Evolutionary conservation across 345 rosid species (phyloP).

Genomic region (Salix exigua): DNA sequence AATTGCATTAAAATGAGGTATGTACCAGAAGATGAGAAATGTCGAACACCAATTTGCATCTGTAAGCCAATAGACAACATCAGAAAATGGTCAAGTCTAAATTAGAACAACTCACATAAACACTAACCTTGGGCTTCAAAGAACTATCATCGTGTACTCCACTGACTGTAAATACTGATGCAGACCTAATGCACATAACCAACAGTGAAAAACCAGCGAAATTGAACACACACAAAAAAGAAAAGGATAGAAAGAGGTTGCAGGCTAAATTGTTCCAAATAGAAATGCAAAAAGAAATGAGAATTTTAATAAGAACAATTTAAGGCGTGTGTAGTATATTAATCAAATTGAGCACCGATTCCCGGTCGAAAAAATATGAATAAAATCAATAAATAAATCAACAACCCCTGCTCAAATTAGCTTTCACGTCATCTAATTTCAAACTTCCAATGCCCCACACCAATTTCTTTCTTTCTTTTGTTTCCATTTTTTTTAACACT

Average conservation of each 20-base stretch:
- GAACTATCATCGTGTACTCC: conserved; percentile 37
- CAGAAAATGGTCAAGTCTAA: conserved; percentile 14
- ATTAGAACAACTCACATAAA: conserved; percentile 1
- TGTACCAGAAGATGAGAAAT: conserved; percentile 78
- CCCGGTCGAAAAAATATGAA: background rate
- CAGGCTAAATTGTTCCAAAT: conserved; percentile 3
- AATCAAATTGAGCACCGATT: background rate
- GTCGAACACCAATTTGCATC: conserved; percentile 56
- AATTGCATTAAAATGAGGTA: conserved; percentile 14
- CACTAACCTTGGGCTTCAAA: conserved; percentile 50
- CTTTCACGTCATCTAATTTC: no score
- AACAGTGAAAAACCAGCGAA: conserved; percentile 6
- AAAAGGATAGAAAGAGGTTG: background rate
- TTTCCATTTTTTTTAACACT: no score
- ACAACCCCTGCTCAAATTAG: background rate
- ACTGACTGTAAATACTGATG: conserved; percentile 27
- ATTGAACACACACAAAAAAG: background rate
- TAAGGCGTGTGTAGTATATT: background rate
- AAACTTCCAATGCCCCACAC: no score
- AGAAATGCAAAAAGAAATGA: background rate
- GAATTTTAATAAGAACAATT: conserved; percentile 6
- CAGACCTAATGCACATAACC: conserved; percentile 39
- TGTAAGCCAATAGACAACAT: conserved; percentile 34
- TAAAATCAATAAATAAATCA: background rate
- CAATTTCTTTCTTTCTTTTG: no score